Evolutionary conservation across 1,284 basidiomycete species (phyloP).

Genomic region (Porodaedalea pini): DNA sequence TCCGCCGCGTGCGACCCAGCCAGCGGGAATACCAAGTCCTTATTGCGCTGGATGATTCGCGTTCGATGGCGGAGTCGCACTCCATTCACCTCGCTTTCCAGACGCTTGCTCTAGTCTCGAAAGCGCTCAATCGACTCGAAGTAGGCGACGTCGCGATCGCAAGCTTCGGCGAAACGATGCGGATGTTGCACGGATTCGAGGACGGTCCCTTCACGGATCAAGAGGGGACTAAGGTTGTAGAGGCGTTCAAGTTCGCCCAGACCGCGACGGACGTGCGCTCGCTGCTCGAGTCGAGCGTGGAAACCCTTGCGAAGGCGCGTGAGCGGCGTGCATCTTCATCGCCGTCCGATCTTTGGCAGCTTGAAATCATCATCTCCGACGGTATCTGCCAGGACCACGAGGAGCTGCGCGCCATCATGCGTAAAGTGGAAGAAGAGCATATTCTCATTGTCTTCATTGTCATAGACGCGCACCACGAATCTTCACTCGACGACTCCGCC

Average conservation of each 20-base stretch:
- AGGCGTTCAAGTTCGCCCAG: constrained; percentile 88
- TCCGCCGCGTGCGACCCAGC: constrained; percentile 90
- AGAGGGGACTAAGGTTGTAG: constrained; percentile 77
- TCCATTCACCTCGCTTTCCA: constrained; percentile 94
- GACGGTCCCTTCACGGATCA: constrained; percentile 76
- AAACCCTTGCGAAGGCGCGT: constrained; percentile 72
- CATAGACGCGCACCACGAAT: constrained; percentile 78
- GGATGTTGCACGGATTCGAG: constrained; percentile 86
- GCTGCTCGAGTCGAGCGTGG: constrained; percentile 82
- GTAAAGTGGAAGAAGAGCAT: constrained; percentile 86
- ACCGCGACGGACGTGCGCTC: constrained; percentile 86
- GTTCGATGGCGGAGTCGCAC: constrained; percentile 93
- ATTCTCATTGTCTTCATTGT: constrained; percentile 98
- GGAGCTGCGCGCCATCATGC: constrained; percentile 72
- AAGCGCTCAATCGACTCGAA: constrained; percentile 89
- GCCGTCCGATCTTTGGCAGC: constrained; percentile 88
- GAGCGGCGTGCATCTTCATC: constrained; percentile 60
- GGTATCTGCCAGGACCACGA: constrained; percentile 98
- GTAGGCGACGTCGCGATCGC: constrained; percentile 93
- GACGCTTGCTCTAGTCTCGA: constrained; percentile 89
- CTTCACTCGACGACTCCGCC: constrained; percentile 27
- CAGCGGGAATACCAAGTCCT: constrained; percentile 96
- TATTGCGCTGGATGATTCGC: constrained; percentile 92
- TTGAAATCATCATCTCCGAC: constrained; percentile 98
- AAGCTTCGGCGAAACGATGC: constrained; percentile 85